Conservation (phyloP, 208 protist species). For the Crithidia sp. region DNA sequence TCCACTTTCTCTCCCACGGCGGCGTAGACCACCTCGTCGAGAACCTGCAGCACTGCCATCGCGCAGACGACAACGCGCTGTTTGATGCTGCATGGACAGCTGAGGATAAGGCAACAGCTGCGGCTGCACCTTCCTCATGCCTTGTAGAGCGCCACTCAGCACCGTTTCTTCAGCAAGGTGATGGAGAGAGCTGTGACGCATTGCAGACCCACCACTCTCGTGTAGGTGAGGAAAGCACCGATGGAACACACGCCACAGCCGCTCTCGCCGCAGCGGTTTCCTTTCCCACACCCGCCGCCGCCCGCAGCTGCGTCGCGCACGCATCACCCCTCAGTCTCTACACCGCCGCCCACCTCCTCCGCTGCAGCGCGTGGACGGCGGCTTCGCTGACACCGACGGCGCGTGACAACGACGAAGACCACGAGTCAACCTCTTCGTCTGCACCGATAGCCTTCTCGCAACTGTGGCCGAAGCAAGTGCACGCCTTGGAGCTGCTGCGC, state of each 20-base stretch:
- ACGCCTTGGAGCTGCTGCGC: conserved; percentile 16
- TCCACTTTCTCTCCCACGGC: conserved; percentile 14
- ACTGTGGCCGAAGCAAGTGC: conserved; percentile 1
- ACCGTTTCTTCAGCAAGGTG: neutral
- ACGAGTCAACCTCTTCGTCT: neutral
- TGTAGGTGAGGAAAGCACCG: neutral
- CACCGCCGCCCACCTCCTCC: conserved; percentile 47
- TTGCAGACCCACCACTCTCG: too few relatives aligned
- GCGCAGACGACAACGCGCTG: neutral
- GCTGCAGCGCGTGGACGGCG: conserved; percentile 40
- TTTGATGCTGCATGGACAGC: neutral
- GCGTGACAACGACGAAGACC: neutral
- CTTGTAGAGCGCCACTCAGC: neutral
- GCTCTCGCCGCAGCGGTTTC: neutral
- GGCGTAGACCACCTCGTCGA: conserved; percentile 1
- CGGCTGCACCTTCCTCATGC: neutral
- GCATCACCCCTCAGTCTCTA: conserved; percentile 27
- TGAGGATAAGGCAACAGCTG: neutral
- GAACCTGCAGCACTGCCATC: conserved; percentile 20
- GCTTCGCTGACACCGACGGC: neutral
- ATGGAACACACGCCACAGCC: neutral
- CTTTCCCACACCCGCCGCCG: conserved; percentile 20
- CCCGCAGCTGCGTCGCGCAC: conserved; percentile 16
- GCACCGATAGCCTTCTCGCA: neutral
- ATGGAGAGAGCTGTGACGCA: neutral